Evolutionary conservation across 2,329 filamentous ascomycete genomes (phyloP).

Genomic region (Colletotrichum limetticola): DNA sequence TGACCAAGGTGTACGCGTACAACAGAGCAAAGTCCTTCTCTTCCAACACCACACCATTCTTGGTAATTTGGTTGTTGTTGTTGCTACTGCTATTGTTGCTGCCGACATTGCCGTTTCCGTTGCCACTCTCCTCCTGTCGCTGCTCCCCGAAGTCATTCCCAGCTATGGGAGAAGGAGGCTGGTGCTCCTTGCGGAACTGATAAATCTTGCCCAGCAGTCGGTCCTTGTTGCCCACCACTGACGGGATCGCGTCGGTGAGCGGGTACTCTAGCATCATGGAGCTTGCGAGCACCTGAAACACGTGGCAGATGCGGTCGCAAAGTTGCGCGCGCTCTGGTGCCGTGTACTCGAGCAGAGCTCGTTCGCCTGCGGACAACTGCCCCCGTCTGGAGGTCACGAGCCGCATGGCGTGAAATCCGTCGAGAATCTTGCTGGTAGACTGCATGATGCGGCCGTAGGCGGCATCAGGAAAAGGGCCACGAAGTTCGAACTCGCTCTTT

Average conservation of each 20-base stretch:
- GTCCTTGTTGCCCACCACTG: conserved; percentile 83
- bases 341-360: conserved; percentile 83
- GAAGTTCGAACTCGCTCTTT: conserved; percentile 87
- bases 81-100: neutral
- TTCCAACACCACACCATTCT: conserved; percentile 57
- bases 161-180: conserved; percentile 47
- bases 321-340: conserved; percentile 81
- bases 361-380: conserved; percentile 81
- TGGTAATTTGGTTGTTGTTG: conserved; percentile 36
- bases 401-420: conserved; percentile 97
- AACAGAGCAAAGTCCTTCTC: conserved; percentile 90
- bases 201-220: conserved; percentile 88
- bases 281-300: conserved; percentile 86
- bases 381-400: conserved; percentile 87
- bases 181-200: conserved; percentile 80
- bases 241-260: conserved; percentile 87
- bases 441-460: conserved; percentile 80
- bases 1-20: conserved; percentile 87
- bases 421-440: conserved; percentile 85
- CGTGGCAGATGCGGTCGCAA: conserved; percentile 89
- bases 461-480: conserved; percentile 84
- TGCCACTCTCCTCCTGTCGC: conserved; percentile 38
- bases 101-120: conserved; percentile 26
- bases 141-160: conserved; percentile 52
- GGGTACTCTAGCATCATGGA: conserved; percentile 96